Conservation (phyloP, 1,139 yeast species). For the Blastobotrys persicus region DNA sequence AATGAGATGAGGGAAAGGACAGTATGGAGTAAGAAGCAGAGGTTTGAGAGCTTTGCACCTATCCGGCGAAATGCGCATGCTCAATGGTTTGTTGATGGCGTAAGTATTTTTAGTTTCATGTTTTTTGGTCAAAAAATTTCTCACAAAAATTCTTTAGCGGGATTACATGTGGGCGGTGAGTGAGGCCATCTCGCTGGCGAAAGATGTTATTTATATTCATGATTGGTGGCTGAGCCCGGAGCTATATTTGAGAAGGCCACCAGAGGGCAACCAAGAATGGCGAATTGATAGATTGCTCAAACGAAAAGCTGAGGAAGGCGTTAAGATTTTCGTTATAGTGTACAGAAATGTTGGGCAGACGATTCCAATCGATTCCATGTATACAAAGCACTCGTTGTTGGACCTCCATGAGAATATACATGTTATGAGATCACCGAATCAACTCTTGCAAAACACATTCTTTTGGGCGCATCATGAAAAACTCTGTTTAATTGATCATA, state of each 20-base stretch:
- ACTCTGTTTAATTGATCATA: conserved; percentile 79
- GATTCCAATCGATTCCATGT: conserved; percentile 88
- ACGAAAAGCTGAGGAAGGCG: conserved; percentile 91
- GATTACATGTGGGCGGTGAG: conserved; percentile 97
- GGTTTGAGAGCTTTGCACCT: conserved; percentile 93
- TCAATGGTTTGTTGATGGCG: conserved; percentile 94
- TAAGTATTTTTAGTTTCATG: conserved; percentile 22
- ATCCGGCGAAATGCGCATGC: conserved; percentile 80
- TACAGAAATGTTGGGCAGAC: conserved; percentile 94
- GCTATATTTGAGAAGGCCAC: conserved; percentile 86
- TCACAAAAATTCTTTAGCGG: conserved; percentile 44
- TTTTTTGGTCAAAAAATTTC: conserved; percentile 4
- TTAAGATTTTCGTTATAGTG: conserved; percentile 87
- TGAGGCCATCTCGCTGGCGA: conserved; percentile 88
- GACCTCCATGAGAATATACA: conserved; percentile 84
- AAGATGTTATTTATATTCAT: conserved; percentile 89
- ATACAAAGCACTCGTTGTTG: conserved; percentile 89
- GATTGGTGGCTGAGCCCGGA: conserved; percentile 99
- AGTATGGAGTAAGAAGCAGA: conserved; percentile 66
- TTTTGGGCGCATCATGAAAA: conserved; percentile 99
- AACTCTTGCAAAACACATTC: conserved; percentile 84
- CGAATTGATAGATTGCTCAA: conserved; percentile 85
- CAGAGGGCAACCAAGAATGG: conserved; percentile 93
- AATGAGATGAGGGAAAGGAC: conserved; percentile 65
- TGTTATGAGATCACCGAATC: conserved; percentile 93